These are phyloP conservation scores for Neopestalotiopsis rosae DNA, from an alignment of 2,329 filamentous ascomycete genomes.

Conservation along the genomic window DNA sequence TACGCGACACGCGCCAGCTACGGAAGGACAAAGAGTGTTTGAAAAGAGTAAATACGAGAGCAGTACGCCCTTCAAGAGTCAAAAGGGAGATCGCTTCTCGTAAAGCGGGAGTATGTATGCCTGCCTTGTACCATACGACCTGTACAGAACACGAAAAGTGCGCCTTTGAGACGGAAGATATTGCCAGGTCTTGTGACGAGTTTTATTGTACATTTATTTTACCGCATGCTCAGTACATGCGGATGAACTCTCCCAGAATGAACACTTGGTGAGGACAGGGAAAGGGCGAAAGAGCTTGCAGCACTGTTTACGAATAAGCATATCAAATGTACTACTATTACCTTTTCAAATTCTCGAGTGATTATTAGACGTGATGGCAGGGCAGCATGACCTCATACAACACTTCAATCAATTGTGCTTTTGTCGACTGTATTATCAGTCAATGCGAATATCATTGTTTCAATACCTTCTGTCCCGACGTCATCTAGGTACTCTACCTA, in stretches of 20 bases:
- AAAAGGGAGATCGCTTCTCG: slow-evolving; percentile 86
- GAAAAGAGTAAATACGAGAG: slow-evolving; percentile 95
- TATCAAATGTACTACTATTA: no score
- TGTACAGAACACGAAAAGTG: slow-evolving; percentile 11
- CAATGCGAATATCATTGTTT: neutral
- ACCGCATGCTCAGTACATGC: neutral
- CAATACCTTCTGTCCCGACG: neutral
- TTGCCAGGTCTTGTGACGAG: neutral
- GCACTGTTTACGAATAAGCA: no score
- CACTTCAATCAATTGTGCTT: no score
- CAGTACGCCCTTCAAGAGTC: slow-evolving; percentile 73
- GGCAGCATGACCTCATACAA: no score
- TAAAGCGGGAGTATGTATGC: slow-evolving; percentile 34
- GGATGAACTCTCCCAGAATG: neutral
- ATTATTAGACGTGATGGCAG: no score
- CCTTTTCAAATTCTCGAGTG: no score
- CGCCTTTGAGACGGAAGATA: neutral
- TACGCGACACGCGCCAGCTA: slow-evolving; percentile 78
- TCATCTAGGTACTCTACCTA: neutral
- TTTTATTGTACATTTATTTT: neutral
- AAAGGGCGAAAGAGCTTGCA: neutral
- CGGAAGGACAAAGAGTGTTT: slow-evolving; percentile 66
- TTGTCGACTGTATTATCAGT: no score
- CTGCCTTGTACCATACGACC: neutral
- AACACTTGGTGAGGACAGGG: neutral